These are phyloP conservation scores for Allantophomopsis lycopodina DNA, from an alignment of 2,329 filamentous ascomycete species.

Conservation along the genomic window DNA sequence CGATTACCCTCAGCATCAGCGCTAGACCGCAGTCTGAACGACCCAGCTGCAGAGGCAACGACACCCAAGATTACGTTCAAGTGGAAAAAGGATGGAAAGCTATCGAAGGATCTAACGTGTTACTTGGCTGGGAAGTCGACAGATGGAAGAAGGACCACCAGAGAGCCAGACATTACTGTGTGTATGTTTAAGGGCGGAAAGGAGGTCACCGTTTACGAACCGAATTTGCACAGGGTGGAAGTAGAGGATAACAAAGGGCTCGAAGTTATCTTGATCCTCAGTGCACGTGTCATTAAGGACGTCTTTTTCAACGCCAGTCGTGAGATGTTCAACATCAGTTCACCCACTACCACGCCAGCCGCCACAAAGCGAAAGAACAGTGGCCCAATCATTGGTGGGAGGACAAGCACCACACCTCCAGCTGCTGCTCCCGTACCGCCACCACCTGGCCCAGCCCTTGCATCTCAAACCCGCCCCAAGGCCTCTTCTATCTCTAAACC, in stretches of 20 bases:
- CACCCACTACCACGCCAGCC: slow-evolving; percentile 19
- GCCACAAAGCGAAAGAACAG: slow-evolving; percentile 13
- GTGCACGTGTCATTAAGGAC: slow-evolving; percentile 50
- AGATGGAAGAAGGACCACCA: slow-evolving; percentile 57
- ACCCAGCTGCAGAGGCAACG: slow-evolving; percentile 36
- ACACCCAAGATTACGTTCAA: slow-evolving; percentile 71
- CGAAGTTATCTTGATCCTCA: slow-evolving; percentile 62
- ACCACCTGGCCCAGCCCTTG: slow-evolving; percentile 3
- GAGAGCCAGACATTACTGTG: slow-evolving; percentile 92
- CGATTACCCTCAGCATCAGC: slow-evolving; percentile 63
- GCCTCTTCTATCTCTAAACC: slow-evolving; percentile 5
- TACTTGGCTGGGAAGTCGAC: slow-evolving; percentile 70
- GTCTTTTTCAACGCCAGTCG: slow-evolving; percentile 49
- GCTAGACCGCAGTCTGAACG: slow-evolving; percentile 59
- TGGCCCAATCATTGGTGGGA: slow-evolving; percentile 10
- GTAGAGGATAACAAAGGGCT: slow-evolving; percentile 90
- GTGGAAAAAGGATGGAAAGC: slow-evolving; percentile 79
- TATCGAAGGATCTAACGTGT: slow-evolving; percentile 81
- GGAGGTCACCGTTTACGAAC: slow-evolving; percentile 75
- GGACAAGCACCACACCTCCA: slow-evolving; percentile 5
- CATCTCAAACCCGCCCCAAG: slow-evolving; percentile 4
- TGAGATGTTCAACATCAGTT: slow-evolving; percentile 66
- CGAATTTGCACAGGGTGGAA: slow-evolving; percentile 80
- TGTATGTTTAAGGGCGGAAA: slow-evolving; percentile 67
- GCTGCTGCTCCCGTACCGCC: slow-evolving; percentile 4